Base-by-base conservation (phyloP, 1,284 basidiomycete genomes). In the Trametes hirsuta region DNA sequence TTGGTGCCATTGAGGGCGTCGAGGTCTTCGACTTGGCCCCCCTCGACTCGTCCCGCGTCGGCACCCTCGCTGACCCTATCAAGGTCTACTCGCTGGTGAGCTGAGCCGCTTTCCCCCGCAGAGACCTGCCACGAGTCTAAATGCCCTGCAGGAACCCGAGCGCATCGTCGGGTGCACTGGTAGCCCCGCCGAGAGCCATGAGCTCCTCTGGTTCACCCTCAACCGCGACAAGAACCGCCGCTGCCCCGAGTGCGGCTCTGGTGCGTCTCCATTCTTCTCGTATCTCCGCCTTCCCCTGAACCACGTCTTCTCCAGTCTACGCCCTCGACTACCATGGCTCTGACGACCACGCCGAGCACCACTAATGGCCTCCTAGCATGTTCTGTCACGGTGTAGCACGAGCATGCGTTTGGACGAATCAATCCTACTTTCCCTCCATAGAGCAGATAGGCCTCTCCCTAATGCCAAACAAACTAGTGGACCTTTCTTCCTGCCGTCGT, bases 131-230 rank as follows among this genome's bases (percentile, higher is more conserved):
- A 9, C 4, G 40, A 36, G 34, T 49, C 50, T 56, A 22, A 55
- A 55, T 45, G 37, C 58, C 60, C 66, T 63, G 47, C 37, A 97
- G 94, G 88, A 88, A 70, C 80, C 83, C 55, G 85, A 88, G 66
- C 93, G 95, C 68, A 83, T 93, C 63, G 80, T 97, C 71, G 95
- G 95, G 58, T 97, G 95, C 83, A 95, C 95, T 51, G 95, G 94
- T 61, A 86, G 83, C 71, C 95, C 95, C 25, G 92, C 90, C 50
- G 95, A 97, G 77, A 95, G 94, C 42, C 95, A 97, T 77, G 93
- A 96, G 70, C 83, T 94, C 62, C 80, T 88, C 67, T 97, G 94
- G 94, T 86, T 95, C 75, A 84, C 75, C 64, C 72, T 92, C 70
- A 83, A 80, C 65, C 82, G 84, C 69, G 80, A 87, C 69, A 86